A percentile compares a stretch with the other conserved stretches of the same genome.
Evolutionary conservation across 257 asterid species (phyloP).

Genomic region (Forsythia suspensa): DNA sequence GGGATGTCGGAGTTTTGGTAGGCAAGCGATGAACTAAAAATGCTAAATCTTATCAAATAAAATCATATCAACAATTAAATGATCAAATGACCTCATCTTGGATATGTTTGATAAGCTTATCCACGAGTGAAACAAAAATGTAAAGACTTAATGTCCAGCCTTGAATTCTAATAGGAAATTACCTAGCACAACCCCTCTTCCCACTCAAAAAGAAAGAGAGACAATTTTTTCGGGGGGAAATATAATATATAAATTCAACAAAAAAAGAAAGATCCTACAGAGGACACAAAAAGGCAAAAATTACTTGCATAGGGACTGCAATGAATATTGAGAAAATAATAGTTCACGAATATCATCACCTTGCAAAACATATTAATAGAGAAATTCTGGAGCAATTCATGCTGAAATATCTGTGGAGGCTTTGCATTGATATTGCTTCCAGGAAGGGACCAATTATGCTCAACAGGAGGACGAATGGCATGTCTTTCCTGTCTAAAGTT

Average conservation of each 20-base stretch:
- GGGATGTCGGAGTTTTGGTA: not conserved
- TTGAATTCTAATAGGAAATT: not conserved
- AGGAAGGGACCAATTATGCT: conserved; percentile 93
- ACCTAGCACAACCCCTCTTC: not conserved
- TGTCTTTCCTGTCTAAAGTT: conserved; percentile 74
- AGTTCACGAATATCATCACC: conserved; percentile 36
- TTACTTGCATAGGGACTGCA: not conserved
- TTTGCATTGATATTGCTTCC: conserved; percentile 48
- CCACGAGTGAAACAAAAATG: not conserved
- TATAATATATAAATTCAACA: not conserved
- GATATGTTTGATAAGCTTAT: not conserved
- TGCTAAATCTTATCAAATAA: not conserved
- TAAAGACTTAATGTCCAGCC: not conserved
- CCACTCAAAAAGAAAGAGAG: not conserved
- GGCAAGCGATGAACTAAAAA: not conserved
- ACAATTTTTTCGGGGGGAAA: not conserved
- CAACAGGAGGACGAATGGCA: conserved; percentile 96
- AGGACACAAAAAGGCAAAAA: not conserved
- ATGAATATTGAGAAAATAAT: not conserved
- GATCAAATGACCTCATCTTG: not conserved
- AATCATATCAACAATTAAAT: not conserved
- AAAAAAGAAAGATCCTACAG: not conserved
- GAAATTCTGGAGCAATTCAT: conserved; percentile 96
- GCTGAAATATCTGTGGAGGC: conserved; percentile 94
- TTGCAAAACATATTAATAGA: conserved; percentile 94